Conservation (phyloP, 495 filamentous ascomycete species). For the Wilcoxina mikolae region DNA sequence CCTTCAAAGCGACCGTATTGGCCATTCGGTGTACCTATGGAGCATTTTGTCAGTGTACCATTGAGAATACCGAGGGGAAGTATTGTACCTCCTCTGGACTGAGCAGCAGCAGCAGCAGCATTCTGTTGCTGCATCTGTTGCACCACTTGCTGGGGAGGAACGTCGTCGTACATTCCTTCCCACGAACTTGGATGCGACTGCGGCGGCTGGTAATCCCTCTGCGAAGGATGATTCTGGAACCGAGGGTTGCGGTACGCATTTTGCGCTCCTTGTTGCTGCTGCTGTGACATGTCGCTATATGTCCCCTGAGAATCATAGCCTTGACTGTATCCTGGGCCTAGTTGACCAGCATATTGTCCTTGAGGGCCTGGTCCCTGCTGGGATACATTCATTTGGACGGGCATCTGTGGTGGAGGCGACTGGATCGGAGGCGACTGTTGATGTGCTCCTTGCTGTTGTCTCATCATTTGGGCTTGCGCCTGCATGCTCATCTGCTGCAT, state of each 20-base stretch:
- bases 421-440: constrained; percentile 14
- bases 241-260: constrained; percentile 27
- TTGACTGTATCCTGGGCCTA: neutral
- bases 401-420: neutral
- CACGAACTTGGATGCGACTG: constrained; percentile 41
- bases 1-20: constrained; percentile 32
- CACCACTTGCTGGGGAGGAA: constrained; percentile 49
- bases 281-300: constrained; percentile 32
- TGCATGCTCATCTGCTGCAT: constrained; percentile 60
- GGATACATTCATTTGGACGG: neutral
- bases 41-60: constrained; percentile 11
- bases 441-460: constrained; percentile 30
- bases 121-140: constrained; percentile 6
- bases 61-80: constrained; percentile 10
- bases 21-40: neutral
- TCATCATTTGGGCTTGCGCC: constrained; percentile 53
- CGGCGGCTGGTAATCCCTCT: constrained; percentile 28
- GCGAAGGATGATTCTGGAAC: constrained; percentile 27
- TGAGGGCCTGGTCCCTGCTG: neutral
- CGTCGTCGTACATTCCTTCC: constrained; percentile 99
- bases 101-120: neutral
- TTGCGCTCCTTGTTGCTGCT: constrained; percentile 20
- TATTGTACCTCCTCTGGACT: constrained; percentile 22
- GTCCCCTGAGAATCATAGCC: neutral
- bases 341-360: neutral